A percentile compares a stretch with the other conserved stretches of the same genome.
These are phyloP conservation scores for Citrullus amarus DNA, from an alignment of 306 rosid genomes.

Conservation along the genomic window DNA sequence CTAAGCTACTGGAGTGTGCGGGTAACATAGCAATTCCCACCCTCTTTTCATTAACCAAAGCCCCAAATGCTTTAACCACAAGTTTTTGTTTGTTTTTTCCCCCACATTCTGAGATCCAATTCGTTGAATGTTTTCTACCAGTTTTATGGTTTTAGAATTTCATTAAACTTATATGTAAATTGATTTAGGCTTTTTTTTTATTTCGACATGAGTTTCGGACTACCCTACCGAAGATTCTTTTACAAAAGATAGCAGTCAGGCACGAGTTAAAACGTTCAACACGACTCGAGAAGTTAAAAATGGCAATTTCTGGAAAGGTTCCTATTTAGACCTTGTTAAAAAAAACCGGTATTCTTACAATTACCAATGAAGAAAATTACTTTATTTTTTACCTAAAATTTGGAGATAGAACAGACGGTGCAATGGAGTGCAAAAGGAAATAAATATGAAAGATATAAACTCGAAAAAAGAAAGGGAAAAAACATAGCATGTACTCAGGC, in stretches of 20 bases:
- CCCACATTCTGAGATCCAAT: neutral
- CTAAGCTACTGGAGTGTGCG: neutral
- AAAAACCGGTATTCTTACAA: too few relatives aligned
- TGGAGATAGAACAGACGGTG: too few relatives aligned
- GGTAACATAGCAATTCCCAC: neutral
- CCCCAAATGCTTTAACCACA: neutral
- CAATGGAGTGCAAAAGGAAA: too few relatives aligned
- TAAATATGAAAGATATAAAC: too few relatives aligned
- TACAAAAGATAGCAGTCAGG: neutral
- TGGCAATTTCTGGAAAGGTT: neutral
- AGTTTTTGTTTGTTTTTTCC: neutral
- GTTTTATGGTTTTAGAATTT: neutral
- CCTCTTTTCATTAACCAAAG: conserved; percentile 1
- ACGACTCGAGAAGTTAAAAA: too few relatives aligned
- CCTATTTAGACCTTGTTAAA: neutral
- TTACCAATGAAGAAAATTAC: too few relatives aligned
- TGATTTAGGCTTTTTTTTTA: neutral
- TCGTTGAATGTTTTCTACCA: neutral
- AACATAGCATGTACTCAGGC: too few relatives aligned
- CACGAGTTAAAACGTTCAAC: neutral
- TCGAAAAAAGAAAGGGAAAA: too few relatives aligned
- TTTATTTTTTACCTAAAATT: too few relatives aligned
- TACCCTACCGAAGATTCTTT: neutral
- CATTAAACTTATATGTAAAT: neutral
- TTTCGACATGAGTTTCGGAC: neutral